phyloP scores from a whole-genome alignment of 140 eudicot species.

The Bidens hawaiensis region DNA sequence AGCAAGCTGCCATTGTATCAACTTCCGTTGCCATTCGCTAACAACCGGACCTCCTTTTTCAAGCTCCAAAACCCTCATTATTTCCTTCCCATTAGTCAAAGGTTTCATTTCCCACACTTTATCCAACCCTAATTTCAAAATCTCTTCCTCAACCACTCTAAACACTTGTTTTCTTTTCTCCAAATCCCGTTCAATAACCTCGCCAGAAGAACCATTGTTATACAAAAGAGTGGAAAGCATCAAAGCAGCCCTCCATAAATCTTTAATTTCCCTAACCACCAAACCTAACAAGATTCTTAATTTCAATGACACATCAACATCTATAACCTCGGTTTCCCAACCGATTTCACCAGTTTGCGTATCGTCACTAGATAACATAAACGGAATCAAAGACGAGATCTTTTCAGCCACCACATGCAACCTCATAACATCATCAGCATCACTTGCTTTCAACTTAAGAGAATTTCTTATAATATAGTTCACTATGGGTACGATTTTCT shows the following conservation, averaged over 20 bases:
- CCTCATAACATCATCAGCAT: conserved; percentile 10
- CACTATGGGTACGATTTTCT: neutral
- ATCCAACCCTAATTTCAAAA: conserved; percentile 9
- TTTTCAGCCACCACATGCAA: neutral
- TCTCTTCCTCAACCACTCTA: conserved; percentile 9
- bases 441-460: conserved; percentile 1
- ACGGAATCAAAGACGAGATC: conserved; percentile 5
- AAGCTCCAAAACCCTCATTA: conserved; percentile 19
- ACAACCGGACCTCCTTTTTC: conserved; percentile 12
- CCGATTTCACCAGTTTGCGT: neutral
- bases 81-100: conserved; percentile 10
- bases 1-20: conserved; percentile 18
- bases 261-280: conserved; percentile 11
- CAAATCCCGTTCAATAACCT: neutral
- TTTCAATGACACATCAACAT: conserved; percentile 9
- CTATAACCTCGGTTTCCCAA: conserved; percentile 16
- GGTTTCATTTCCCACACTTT: conserved; percentile 23
- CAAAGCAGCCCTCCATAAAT: conserved; percentile 19
- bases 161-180: conserved; percentile 11
- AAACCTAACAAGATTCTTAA: conserved; percentile 15
- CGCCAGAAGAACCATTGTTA: neutral
- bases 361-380: neutral
- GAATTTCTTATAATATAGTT: conserved; percentile 5
- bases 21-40: conserved; percentile 14
- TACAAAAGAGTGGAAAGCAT: conserved; percentile 7